A percentile compares a stretch with the other conserved stretches of the same genome.
These are phyloP conservation scores for Dioscorea cayenensis DNA, from an alignment of 116 monocot genomes.

Conservation along the genomic window DNA sequence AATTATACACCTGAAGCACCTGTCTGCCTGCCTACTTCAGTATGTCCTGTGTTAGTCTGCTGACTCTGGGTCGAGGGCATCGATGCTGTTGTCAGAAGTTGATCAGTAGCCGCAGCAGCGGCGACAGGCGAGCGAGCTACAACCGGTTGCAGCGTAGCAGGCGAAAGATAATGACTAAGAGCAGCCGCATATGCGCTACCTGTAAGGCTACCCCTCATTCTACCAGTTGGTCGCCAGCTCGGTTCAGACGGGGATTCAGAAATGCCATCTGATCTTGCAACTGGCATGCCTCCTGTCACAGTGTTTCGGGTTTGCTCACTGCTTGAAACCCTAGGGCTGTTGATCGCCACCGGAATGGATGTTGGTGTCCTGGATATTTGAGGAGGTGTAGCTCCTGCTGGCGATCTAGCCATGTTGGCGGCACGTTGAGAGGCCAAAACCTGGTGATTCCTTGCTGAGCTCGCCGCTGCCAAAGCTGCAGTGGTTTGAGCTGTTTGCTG, in stretches of 20 bases:
- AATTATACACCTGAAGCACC: too few relatives aligned
- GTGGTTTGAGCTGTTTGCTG: constrained; percentile 14
- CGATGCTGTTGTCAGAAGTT: constrained; percentile 4
- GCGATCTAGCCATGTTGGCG: background rate
- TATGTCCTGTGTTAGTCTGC: too few relatives aligned
- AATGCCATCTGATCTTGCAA: background rate
- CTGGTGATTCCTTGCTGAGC: background rate
- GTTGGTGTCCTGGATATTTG: background rate
- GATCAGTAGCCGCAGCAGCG: constrained; percentile 3
- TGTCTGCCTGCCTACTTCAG: too few relatives aligned
- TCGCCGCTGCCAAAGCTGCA: background rate
- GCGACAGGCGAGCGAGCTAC: background rate
- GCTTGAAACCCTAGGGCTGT: background rate
- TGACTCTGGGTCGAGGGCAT: background rate
- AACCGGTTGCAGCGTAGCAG: constrained; percentile 4
- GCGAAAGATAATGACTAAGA: constrained; percentile 29
- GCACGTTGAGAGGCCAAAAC: constrained; percentile 3
- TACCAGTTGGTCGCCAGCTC: constrained; percentile 61
- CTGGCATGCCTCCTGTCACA: background rate
- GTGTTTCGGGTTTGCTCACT: background rate
- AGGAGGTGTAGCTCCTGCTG: background rate
- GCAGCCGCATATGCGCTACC: constrained; percentile 62
- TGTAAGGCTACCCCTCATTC: constrained; percentile 74
- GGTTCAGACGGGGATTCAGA: constrained; percentile 35
- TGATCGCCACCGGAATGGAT: background rate